phyloP scores from a whole-genome alignment of 1,284 basidiomycete species.

The Malassezia pachydermatis region DNA sequence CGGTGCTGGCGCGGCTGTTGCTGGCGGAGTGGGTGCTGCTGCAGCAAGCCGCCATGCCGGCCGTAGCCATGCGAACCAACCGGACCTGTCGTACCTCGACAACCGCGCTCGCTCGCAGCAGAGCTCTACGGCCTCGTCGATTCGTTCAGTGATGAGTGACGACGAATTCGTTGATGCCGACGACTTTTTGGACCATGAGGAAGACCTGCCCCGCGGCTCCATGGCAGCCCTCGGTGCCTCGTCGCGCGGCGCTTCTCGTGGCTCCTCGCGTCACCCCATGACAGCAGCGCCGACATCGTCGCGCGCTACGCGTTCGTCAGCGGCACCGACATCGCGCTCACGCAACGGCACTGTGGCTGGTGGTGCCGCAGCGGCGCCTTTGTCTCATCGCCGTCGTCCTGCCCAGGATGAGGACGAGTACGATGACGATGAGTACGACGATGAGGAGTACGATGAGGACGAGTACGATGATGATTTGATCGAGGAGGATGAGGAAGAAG shows the following conservation, averaged over 20 bases:
- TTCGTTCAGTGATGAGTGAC: slow-evolving; percentile 2
- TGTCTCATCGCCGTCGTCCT: not conserved
- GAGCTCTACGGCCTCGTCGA: not conserved
- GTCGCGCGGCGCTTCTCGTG: too few relatives aligned
- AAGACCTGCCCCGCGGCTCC: not conserved
- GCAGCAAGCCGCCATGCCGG: not conserved
- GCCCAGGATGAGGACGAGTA: not conserved
- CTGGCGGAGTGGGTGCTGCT: not conserved
- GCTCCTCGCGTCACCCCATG: too few relatives aligned
- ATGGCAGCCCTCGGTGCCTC: too few relatives aligned
- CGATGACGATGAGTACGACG: not conserved
- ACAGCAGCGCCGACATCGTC: not conserved
- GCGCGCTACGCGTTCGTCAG: not conserved
- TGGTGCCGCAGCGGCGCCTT: too few relatives aligned
- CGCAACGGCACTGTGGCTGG: not conserved
- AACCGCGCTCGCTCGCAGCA: not conserved
- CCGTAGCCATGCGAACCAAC: too few relatives aligned
- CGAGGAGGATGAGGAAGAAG: not conserved
- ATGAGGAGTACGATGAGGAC: not conserved
- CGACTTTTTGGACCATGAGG: not conserved
- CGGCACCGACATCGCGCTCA: too few relatives aligned
- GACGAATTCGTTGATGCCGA: slow-evolving; percentile 9
- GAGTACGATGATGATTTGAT: not conserved
- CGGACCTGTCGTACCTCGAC: not conserved
- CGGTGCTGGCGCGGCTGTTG: slow-evolving; percentile 1